phyloP scores from a whole-genome alignment of 2,329 filamentous ascomycete genomes.

The Alternaria conjuncta region DNA sequence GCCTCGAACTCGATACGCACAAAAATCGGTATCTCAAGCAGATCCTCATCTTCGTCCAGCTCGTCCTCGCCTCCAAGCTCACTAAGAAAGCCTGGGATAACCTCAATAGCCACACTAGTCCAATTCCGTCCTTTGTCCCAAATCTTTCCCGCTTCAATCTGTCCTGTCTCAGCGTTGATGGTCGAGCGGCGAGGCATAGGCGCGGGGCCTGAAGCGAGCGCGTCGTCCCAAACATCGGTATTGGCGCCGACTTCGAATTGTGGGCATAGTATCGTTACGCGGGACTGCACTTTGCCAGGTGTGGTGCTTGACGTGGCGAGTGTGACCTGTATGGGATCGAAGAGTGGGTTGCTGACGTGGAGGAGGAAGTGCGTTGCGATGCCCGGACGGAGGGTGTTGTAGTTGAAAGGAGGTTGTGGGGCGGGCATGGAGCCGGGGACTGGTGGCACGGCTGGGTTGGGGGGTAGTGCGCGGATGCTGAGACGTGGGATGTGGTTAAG shows the following conservation, averaged over 20 bases:
- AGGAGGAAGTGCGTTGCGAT: conserved; percentile 78
- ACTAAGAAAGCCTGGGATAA: conserved; percentile 66
- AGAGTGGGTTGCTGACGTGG: conserved; percentile 92
- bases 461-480: conserved; percentile 68
- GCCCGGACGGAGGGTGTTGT: conserved; percentile 56
- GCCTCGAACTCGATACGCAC: conserved; percentile 90
- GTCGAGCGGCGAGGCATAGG: conserved; percentile 40
- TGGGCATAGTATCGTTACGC: conserved; percentile 90
- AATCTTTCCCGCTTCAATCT: conserved; percentile 87
- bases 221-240: conserved; percentile 93
- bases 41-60: conserved; percentile 62
- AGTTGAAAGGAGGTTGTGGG: conserved; percentile 46
- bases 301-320: conserved; percentile 74
- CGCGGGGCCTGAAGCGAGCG: conserved; percentile 61
- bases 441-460: conserved; percentile 57
- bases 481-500: conserved; percentile 84
- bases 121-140: conserved; percentile 94
- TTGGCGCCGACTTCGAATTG: conserved; percentile 95
- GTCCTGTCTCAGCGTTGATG: conserved; percentile 29
- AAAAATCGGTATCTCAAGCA: conserved; percentile 91
- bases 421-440: conserved; percentile 30
- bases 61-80: conserved; percentile 21
- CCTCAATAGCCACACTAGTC: conserved; percentile 91
- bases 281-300: conserved; percentile 54
- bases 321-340: conserved; percentile 85